Conservation (phyloP, 768 basidiomycete genomes). For the Boletus rubescentipes region DNA sequence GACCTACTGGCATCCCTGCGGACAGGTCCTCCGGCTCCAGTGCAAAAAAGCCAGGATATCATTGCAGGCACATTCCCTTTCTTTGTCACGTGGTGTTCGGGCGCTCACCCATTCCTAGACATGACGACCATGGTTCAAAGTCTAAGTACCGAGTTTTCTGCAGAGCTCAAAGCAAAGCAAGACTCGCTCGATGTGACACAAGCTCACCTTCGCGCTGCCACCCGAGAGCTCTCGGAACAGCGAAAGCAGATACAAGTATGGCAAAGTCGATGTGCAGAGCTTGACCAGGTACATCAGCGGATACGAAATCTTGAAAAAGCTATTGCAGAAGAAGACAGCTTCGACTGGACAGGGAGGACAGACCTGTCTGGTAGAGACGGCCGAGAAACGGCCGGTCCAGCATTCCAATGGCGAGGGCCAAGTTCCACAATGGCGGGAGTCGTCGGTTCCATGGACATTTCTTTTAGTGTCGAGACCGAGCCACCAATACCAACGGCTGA, state of each 20-base stretch:
- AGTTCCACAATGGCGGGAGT: constrained; percentile 66
- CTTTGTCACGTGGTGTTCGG: background rate
- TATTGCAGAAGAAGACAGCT: constrained; percentile 70
- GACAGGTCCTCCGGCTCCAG: constrained; percentile 70
- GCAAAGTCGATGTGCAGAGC: constrained; percentile 70
- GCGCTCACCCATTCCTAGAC: constrained; percentile 45
- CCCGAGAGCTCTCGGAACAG: constrained; percentile 87
- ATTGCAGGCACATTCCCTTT: constrained; percentile 54
- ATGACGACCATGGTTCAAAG: constrained; percentile 83
- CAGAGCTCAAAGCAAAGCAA: constrained; percentile 84
- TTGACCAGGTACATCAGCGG: constrained; percentile 80
- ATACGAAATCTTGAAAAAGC: constrained; percentile 84
- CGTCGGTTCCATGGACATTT: constrained; percentile 62
- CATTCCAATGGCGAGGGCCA: constrained; percentile 70
- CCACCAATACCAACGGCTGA: constrained; percentile 66
- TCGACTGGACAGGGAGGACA: constrained; percentile 87
- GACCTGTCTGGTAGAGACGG: constrained; percentile 43
- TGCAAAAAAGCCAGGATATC: constrained; percentile 88
- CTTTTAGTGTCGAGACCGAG: constrained; percentile 65
- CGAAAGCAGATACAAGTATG: constrained; percentile 79
- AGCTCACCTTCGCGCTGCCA: constrained; percentile 83
- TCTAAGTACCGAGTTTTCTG: constrained; percentile 73
- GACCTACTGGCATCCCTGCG: constrained; percentile 77
- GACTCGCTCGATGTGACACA: constrained; percentile 86
- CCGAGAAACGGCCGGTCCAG: constrained; percentile 39